Evolutionary conservation across 768 basidiomycete genomes (phyloP), one percentile per base, ranked within the genome.

Genomic region (Sarcomyxa edulis): DNA sequence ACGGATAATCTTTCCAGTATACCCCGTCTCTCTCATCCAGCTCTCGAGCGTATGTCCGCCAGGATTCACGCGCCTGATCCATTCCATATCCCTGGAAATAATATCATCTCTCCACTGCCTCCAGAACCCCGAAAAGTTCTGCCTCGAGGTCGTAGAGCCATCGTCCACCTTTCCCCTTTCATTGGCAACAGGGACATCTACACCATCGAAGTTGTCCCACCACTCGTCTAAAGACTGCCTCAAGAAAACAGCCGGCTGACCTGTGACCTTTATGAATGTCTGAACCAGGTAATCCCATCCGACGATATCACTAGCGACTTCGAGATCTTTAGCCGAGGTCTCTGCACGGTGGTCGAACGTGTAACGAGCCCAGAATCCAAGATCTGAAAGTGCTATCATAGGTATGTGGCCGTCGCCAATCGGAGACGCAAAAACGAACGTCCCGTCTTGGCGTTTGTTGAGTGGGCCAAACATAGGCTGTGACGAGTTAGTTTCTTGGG

Each of bases 71-170:
- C 50, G 55, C 34, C 61, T 48, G 16, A 72, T 55, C 67, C 69
- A 71, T 5, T 63, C 61, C 59, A 68, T 63, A 42, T 74, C 64
- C 46, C 64, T 54, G 44, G 51, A 58, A 28, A 74, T 50, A 22
- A 71, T 47, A 44, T 64, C 62, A 35, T 75, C 72, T 21, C 66
- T 49, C 56, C 59, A 74, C 35, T 61, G 39, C 9, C 55, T 55
- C 67, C 66, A 74, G 52, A 63, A 71, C 3, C 55, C 62, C 19
- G 54, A 52, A 48, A 72, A 72, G 48, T 66, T 71, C 53, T 69
- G 50, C 27, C 49, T 48, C 12, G 58, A 50, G 7, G 57, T 64
- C 19, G 56, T 63, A 22, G 56, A 53, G 4, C 55, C 58, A n/a
- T n/a, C n/a, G 31, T 59, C 55, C 12, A 54, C 54, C 26, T 39